phyloP scores from a whole-genome alignment of 2,329 filamentous ascomycete species.

The Cladosporium sp. region DNA sequence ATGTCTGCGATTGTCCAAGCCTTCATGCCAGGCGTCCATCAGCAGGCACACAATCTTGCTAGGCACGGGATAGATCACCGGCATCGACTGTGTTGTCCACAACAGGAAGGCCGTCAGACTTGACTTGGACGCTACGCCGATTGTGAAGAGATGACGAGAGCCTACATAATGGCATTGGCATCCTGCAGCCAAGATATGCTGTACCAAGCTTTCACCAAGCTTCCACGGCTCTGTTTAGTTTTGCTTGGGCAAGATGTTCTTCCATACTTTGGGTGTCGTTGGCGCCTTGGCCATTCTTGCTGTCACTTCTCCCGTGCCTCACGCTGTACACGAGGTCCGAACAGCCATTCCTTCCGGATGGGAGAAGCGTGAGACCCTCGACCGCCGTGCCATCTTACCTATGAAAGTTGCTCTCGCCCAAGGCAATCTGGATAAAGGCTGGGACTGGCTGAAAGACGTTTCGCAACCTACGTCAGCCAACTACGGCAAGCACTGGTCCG shows the following conservation, averaged over 20 bases:
- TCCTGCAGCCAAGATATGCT: not conserved
- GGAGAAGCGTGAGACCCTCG: slow-evolving; percentile 22
- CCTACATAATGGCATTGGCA: not conserved
- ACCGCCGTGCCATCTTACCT: slow-evolving; percentile 27
- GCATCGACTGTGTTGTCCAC: not conserved
- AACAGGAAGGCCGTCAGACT: not conserved
- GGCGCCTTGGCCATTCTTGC: slow-evolving; percentile 20
- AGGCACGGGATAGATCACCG: not conserved
- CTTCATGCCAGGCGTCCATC: not conserved
- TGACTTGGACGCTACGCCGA: not conserved
- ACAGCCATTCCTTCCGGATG: slow-evolving; percentile 23
- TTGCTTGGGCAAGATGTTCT: not conserved
- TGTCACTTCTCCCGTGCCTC: slow-evolving; percentile 14
- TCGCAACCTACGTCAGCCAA: slow-evolving; percentile 38
- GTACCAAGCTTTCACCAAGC: not conserved
- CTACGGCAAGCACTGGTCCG: slow-evolving; percentile 41
- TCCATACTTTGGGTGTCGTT: slow-evolving; percentile 15
- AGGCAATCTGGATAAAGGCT: slow-evolving; percentile 29
- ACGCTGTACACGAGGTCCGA: slow-evolving; percentile 29
- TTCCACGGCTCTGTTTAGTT: not conserved
- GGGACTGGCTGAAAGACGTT: slow-evolving; percentile 32
- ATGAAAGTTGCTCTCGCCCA: slow-evolving; percentile 32
- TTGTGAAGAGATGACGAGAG: not conserved
- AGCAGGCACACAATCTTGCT: not conserved
- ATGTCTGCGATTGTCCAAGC: no score